Base-by-base conservation (phyloP, 352 stramenopile species). In the Pythium apleroticum region DNA sequence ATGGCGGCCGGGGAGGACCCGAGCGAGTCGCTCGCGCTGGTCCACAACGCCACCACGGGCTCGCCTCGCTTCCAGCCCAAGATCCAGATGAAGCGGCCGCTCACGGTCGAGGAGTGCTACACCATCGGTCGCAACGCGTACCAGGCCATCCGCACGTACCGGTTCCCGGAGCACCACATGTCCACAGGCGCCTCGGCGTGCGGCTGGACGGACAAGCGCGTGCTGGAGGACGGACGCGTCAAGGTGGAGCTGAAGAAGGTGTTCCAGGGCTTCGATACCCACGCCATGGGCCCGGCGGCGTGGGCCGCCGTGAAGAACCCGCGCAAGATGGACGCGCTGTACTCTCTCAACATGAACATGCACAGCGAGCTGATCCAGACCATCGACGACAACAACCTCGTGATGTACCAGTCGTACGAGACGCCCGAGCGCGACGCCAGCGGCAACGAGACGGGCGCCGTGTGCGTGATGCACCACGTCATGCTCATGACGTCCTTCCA, bases 321-420 rank as follows among this genome's bases (percentile, higher is more conserved):
- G 28, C 15, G 46, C 15, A 49, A 66, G 33, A 66, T 78, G 25
- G 35, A 64, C 27, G 24, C 46, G 53, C 46, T 80, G 2, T 78
- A 78, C 56, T 78, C 73, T 33, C 17, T 49, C 31, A 72, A 57
- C 52, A 72, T 78, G 70, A 63, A 69, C 50, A 78, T 78, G 64
- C 64, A 74, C 43, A 72, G 56, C 35, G 63, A 76, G 46, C 53
- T 74, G 17, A 65, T 57, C 14, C 73, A 80, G 48, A 25, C 52
- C 17, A 74, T 80, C 24, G 71, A 80, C 49, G 60, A 67, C 17
- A 72, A 54, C 63, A 80, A 80, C 50, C 50, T 74, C 12, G 71
- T 78, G 56, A 63, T 80, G 60, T 77, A 78, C 57, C 71, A 76
- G 46, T 65, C 72, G 45, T 76, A 69, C 58, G 69, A 77, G 46